Evolutionary conservation across 768 basidiomycete genomes (phyloP).

Genomic region (Suillus luteus): DNA sequence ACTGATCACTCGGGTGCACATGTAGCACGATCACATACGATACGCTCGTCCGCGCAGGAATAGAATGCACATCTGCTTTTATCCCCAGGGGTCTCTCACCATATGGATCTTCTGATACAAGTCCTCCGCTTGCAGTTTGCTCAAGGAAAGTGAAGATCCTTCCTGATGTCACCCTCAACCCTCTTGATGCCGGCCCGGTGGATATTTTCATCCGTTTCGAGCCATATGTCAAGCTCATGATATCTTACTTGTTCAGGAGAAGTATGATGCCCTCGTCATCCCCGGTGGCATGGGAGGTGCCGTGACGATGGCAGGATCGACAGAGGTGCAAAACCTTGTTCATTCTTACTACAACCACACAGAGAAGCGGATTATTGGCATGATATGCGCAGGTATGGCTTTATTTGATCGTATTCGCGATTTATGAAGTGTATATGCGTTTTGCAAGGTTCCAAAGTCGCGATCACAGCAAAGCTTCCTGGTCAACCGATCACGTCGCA

Average conservation of each 20-base stretch:
- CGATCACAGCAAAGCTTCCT: conserved; percentile 59
- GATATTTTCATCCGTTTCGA: conserved; percentile 18
- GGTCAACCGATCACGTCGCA: conserved; percentile 76
- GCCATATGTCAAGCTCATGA: background rate
- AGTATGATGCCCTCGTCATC: conserved; percentile 69
- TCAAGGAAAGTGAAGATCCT: conserved; percentile 76
- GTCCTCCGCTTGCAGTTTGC: conserved; percentile 56
- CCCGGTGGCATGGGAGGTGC: conserved; percentile 83
- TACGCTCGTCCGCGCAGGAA: conserved; percentile 76
- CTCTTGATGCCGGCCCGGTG: conserved; percentile 49
- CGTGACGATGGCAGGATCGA: conserved; percentile 63
- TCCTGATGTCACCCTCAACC: conserved; percentile 60
- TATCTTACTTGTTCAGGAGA: conserved; percentile 42
- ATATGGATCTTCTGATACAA: conserved; percentile 28
- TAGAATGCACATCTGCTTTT: conserved; percentile 67
- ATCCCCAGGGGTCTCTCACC: conserved; percentile 39
- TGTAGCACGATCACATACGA: conserved; percentile 79
- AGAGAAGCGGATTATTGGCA: conserved; percentile 56
- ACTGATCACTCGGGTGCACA: background rate
- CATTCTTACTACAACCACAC: conserved; percentile 43
- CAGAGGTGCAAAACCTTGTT: conserved; percentile 63
- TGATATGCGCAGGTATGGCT: conserved; percentile 77
- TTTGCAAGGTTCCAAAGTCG: conserved; percentile 64
- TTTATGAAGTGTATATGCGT: background rate
- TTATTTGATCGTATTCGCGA: background rate